Evolutionary conservation across 2,329 filamentous ascomycete species (phyloP).

Genomic region (Colletotrichum gigasporum): DNA sequence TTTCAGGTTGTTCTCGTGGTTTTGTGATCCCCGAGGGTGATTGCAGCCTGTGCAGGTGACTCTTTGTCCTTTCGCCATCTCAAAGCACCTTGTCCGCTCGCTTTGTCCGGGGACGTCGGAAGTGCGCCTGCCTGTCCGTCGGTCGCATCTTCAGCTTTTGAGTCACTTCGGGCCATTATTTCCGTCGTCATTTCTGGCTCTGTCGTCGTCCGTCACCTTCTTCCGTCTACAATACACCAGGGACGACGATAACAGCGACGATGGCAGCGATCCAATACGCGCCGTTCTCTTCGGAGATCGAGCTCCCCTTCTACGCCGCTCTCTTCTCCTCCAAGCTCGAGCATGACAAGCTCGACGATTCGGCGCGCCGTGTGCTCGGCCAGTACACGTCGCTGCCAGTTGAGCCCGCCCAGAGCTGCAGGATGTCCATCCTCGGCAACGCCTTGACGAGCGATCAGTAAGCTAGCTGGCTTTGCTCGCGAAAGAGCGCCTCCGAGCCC

Average conservation of each 20-base stretch:
- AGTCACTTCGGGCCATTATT: slow-evolving; percentile 9
- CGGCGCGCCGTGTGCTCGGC: slow-evolving; percentile 84
- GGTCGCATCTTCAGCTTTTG: slow-evolving; percentile 8
- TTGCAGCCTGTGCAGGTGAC: neutral
- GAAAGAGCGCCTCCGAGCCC: neutral
- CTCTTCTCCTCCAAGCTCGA: slow-evolving; percentile 96
- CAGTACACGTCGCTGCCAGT: slow-evolving; percentile 87
- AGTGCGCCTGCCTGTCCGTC: slow-evolving; percentile 14
- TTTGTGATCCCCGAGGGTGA: neutral
- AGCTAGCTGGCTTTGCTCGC: slow-evolving; percentile 46
- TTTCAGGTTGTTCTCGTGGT: slow-evolving; percentile 17
- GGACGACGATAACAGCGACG: no score
- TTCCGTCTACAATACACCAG: no score
- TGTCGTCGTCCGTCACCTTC: no score
- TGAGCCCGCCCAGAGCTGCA: slow-evolving; percentile 78
- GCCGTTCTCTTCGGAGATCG: slow-evolving; percentile 92
- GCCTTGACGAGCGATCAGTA: slow-evolving; percentile 87
- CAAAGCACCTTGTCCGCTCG: neutral
- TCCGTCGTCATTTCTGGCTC: no score
- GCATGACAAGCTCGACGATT: slow-evolving; percentile 96
- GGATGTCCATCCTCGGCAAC: slow-evolving; percentile 89
- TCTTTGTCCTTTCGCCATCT: neutral
- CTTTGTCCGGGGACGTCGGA: slow-evolving; percentile 13
- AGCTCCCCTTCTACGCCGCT: slow-evolving; percentile 92
- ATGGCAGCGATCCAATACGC: slow-evolving; percentile 76